Base-by-base conservation (phyloP, 352 stramenopile genomes). In the Phytophthora aleatoria region DNA sequence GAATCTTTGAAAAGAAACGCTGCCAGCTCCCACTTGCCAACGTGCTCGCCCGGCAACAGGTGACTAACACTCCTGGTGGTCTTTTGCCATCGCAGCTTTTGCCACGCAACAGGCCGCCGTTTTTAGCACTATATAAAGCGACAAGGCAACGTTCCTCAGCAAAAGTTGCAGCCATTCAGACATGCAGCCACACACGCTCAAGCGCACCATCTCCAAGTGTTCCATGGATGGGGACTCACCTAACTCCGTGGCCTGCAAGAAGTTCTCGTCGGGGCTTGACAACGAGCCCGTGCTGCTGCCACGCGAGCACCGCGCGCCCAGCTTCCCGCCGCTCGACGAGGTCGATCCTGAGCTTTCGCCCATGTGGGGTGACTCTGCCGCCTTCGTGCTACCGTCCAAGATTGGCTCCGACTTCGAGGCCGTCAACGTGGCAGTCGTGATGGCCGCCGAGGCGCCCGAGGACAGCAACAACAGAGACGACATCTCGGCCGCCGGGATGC, bases 161-260 rank as follows among this genome's bases (percentile, higher is more conserved):
- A 20, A 20, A 20, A 20, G 20, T 20, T 20, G 20, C 20, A 20
- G 38, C 13, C 30, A 43, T 5, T 15, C 20, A 47, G 30, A 11
- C 42, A 67, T 77, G 70, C 69, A 66, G 58, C 63, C 63, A 27
- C 61, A 67, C 33, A 67, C 61, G 44, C 81, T 92, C 48, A 92
- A 92, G 67, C 81, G 83, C 58, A 92, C 83, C 24, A 90, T 92
- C 69, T 92, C 83, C 59, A 90, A 92, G 70, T 92, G 81, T 56
- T 79, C 76, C 27, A 81, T 91, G 67, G 73, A 82, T 57, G 64
- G 50, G 24, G 74, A 69, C 53, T 39, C 30, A 28, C 38, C 49
- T 38, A 57, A 58, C 49, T 59, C 57, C 42, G 45, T 76, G 38
- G 69, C 68, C 16, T 67, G 65, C 50, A 91, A 90, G 58, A 82